Conservation (phyloP, 2,329 filamentous ascomycete species). For the Penicillium corylophilum region DNA sequence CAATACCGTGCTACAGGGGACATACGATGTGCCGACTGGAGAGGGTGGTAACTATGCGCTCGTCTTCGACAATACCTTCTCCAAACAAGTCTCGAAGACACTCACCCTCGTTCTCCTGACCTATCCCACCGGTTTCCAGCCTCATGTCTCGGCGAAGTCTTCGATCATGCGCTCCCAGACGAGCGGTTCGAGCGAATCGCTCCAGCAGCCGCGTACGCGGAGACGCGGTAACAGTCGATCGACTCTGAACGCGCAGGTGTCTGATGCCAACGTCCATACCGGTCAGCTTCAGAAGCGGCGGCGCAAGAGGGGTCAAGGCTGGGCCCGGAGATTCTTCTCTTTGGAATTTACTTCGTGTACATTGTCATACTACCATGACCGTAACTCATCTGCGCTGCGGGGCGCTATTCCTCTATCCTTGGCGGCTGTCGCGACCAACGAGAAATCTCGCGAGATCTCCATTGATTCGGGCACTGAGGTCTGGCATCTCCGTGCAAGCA, state of each 20-base stretch:
- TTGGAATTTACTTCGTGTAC: slow-evolving; percentile 93
- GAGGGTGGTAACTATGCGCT: slow-evolving; percentile 93
- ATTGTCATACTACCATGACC: slow-evolving; percentile 92
- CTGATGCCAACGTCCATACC: slow-evolving; percentile 64
- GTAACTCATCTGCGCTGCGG: slow-evolving; percentile 85
- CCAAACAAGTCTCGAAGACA: slow-evolving; percentile 90
- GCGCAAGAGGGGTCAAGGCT: slow-evolving; percentile 90
- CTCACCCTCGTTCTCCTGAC: slow-evolving; percentile 93
- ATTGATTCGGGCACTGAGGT: slow-evolving; percentile 97
- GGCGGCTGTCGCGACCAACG: slow-evolving; percentile 86
- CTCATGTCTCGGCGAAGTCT: slow-evolving; percentile 47
- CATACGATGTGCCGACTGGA: slow-evolving; percentile 70
- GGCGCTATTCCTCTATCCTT: slow-evolving; percentile 90
- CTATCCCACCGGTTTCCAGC: slow-evolving; percentile 71
- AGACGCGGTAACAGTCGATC: slow-evolving; percentile 31
- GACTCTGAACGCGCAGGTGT: slow-evolving; percentile 24
- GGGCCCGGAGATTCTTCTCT: slow-evolving; percentile 91
- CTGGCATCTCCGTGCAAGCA: slow-evolving; percentile 87
- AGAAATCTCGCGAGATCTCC: slow-evolving; percentile 84
- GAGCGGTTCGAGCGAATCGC: slow-evolving; percentile 52
- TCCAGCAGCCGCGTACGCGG: slow-evolving; percentile 40
- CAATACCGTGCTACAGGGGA: slow-evolving; percentile 90
- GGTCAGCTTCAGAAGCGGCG: slow-evolving; percentile 85
- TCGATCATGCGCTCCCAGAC: slow-evolving; percentile 43
- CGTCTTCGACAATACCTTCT: slow-evolving; percentile 98